phyloP scores from a whole-genome alignment of 495 filamentous ascomycete genomes.

The Penicillium lividum region DNA sequence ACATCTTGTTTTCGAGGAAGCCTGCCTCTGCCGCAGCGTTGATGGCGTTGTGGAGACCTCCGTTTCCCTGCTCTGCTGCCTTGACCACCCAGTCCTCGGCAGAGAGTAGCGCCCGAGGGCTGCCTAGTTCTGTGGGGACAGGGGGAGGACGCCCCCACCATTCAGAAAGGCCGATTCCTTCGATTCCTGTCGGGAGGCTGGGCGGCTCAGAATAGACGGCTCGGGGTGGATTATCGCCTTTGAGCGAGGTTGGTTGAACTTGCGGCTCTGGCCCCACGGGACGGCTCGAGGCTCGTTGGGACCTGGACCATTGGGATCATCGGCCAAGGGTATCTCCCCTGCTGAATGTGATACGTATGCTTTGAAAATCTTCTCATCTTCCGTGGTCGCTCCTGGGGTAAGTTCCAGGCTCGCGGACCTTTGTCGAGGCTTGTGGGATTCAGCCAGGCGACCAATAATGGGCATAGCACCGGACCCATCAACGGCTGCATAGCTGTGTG shows the following conservation, averaged over 20 bases:
- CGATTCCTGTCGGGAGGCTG: constrained; percentile 33
- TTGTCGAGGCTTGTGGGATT: constrained; percentile 22
- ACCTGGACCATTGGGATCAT: constrained; percentile 36
- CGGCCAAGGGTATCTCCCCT: constrained; percentile 26
- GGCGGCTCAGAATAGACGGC: constrained; percentile 63
- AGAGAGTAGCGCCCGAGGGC: constrained; percentile 58
- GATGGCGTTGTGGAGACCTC: constrained; percentile 80
- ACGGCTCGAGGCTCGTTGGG: constrained; percentile 63
- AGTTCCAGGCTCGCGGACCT: constrained; percentile 39
- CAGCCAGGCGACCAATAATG: constrained; percentile 34
- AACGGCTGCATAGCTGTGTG: constrained; percentile 27
- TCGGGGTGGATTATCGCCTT: constrained; percentile 65
- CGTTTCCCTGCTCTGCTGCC: constrained; percentile 81
- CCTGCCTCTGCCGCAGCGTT: constrained; percentile 65
- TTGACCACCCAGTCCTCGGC: constrained; percentile 73
- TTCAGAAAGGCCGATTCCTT: constrained; percentile 10
- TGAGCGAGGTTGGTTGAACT: constrained; percentile 73
- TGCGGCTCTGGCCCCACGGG: constrained; percentile 63
- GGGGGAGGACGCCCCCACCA: constrained; percentile 8
- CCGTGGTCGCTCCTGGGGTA: constrained; percentile 61
- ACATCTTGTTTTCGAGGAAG: constrained; percentile 63
- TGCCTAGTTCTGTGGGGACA: constrained; percentile 15
- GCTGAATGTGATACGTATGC: constrained; percentile 41
- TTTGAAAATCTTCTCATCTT: constrained; percentile 60
- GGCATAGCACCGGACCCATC: constrained; percentile 43